Base-by-base conservation (phyloP, 148 eudicot genomes). In the Diospyros lotus region DNA sequence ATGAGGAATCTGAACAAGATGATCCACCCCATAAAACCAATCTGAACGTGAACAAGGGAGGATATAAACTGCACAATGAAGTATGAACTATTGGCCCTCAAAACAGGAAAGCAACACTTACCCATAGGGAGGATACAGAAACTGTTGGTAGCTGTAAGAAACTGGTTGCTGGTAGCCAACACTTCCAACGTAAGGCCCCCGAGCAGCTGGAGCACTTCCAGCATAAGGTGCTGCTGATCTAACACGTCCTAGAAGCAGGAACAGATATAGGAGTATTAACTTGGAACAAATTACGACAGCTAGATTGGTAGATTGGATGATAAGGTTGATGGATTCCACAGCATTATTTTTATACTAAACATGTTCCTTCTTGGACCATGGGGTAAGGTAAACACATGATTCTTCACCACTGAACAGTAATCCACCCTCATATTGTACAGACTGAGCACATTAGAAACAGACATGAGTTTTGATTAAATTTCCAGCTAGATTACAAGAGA, bases 91-190 rank as follows among this genome's bases (percentile, higher is more conserved):
- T 13, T 48, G 41, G 41, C 41, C 10, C 15, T 1, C 28, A 28
- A 28, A 28, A 28, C 28, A 28, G n/a, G 40, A 28, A 66, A 48
- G 9, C 42, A 69, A 5, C 54, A 58, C 87, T 71, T 56, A 94
- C 97, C 96, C 97, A 58, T 89, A 92, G 67, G 88, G 84, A 77
- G 95, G 86, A 84, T 94, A 92, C 68, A 83, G 68, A 71, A 80
- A 84, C 76, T 90, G 98, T 75, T 90, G 98, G 78, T 87, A 90
- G 77, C 83, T 84, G 80, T 88, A 94, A 18, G 86, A 80, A 69
- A 86, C 79, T 53, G 96, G 90, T 79, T 94, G 98, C 81, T 92
- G 97, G 77, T 87, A 92, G 79, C 92, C 89, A 75, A 87, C 86
- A 79, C 84, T 86, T 82, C 91, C 92, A 76, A 79, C 10, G 28